phyloP scores from a whole-genome alignment of 1,284 basidiomycete genomes.

The Leccinum fallax region DNA sequence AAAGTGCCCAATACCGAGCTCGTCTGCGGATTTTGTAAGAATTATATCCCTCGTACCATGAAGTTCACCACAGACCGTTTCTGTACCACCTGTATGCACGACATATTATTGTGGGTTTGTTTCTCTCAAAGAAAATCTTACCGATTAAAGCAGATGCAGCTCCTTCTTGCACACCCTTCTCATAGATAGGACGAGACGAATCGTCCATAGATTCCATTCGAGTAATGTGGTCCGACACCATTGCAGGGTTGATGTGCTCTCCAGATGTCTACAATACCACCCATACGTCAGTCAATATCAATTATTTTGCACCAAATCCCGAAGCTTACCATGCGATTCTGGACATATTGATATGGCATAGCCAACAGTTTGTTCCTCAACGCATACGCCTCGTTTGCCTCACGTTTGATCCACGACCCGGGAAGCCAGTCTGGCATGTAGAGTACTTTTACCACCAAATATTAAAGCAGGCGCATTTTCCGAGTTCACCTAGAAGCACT shows the following conservation, averaged over 20 bases:
- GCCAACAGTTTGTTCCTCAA: slow-evolving; percentile 10
- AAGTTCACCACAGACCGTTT: slow-evolving; percentile 12
- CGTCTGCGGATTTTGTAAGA: not conserved
- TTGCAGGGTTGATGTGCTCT: slow-evolving; percentile 1
- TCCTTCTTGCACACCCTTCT: slow-evolving; percentile 11
- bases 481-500: slow-evolving; percentile 1
- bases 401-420: slow-evolving; percentile 10
- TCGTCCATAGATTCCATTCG: slow-evolving; percentile 9
- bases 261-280: not conserved
- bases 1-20: slow-evolving; percentile 18
- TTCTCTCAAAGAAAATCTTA: not conserved
- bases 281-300: not conserved
- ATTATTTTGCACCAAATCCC: not conserved
- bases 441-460: slow-evolving; percentile 13
- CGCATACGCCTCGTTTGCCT: slow-evolving; percentile 3
- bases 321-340: slow-evolving; percentile 11
- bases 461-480: not conserved
- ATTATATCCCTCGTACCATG: too few relatives aligned
- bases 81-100: slow-evolving; percentile 7
- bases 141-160: slow-evolving; percentile 12
- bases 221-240: slow-evolving; percentile 16
- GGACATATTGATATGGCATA: slow-evolving; percentile 15
- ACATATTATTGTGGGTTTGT: not conserved
- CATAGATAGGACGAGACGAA: slow-evolving; percentile 1
- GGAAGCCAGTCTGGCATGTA: slow-evolving; percentile 22